Evolutionary conservation across 768 basidiomycete species (phyloP), one percentile per base, ranked within the genome.

Genomic region (Mycena venus): DNA sequence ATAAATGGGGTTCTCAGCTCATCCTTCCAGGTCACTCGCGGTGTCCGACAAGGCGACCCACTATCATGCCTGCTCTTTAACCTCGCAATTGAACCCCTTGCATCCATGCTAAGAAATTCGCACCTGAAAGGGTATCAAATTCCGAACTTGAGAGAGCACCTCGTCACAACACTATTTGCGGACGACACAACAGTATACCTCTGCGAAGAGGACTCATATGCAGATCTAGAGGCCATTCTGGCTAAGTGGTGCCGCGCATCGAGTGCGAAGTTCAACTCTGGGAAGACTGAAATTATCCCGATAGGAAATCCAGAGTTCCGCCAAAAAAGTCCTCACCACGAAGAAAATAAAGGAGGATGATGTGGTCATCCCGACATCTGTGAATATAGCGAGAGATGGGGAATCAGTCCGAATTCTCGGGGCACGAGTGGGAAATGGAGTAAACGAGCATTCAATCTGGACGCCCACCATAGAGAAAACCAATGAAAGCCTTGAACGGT

Each of bases 341-440:
- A 51, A 79, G 51, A 66, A 60, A 49, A 27, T 74, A 31, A 62
- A 51, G 1, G 23, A 23, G 21, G 47, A 14, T 2, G 27, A 76
- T 19, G 31, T 58, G 0, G 25, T 32, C 58, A 72, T 83, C 21
- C 80, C 79, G 60, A 29, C 0, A 19, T n/a, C 67, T 1, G 79
- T 85, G 1, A 68, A 80, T 11, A 82, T 87, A 0, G 78, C 78
- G 0, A 40, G 34, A 23, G 85, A 86, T 11, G 78, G 81, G 0
- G 78, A 79, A 21, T 66, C 82, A 0, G 72, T 82, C 0, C 25
- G 85, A 23, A 74, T 83, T 0, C 81, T 87, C 1, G 85, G 86
- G 0, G 81, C 84, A 0, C 82, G 70, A 61, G 49, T 84, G 0
- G 84, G 86, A 2, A 84, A 86, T 59, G 56, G 66, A 0, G 58